Evolutionary conservation across 2,329 filamentous ascomycete genomes (phyloP), one percentile per base, ranked within the genome.

Genomic region (Talaromyces islandicus): DNA sequence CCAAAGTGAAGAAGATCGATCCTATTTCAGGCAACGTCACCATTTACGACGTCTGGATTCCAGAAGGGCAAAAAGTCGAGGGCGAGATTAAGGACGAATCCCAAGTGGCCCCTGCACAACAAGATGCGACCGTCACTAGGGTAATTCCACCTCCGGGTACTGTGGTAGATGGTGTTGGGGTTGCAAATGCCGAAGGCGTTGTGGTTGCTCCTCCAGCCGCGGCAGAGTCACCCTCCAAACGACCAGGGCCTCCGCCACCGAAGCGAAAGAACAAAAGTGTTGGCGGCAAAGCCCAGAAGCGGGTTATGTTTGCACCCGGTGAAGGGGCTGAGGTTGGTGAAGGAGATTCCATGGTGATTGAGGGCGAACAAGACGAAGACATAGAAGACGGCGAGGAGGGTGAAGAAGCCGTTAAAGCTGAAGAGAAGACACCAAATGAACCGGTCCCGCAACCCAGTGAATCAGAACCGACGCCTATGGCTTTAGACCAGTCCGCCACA

Each of bases 21-120:
- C 87, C 88, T 4, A 85, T 86, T 0, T 82, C 81, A 25, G 92
- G 92, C 25, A 93, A 93, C 67, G 83, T 90, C 10, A 91, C 90
- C 62, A 87, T 93, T 1, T 91, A 94, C 72, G 91, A 95, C 68
- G 86, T 94, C 7, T 89, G 91, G 21, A 83, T 96, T 4, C 84
- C 86, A 5, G 89, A 93, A 60, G 92, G 91, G 0, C 89, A 94
- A 70, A 79, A 80, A 5, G 83, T 96, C 0, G 89, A 93, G 64
- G 91, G 91, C 60, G 92, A 96, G 70, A 87, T 96, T 56, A 84
- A 91, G 61, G 78, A 81, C 41, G 78, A 81, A 53, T 77, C 81
- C 57, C 78, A 79, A 59, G 71, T 77, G 29, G 73, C 78, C 54
- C 74, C 77, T 50, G 79, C 80, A 50, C 75, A 72, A 53, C 70